Evolutionary conservation across 2,329 filamentous ascomycete species (phyloP).

Genomic region (Trichophyton mentagrophytes): DNA sequence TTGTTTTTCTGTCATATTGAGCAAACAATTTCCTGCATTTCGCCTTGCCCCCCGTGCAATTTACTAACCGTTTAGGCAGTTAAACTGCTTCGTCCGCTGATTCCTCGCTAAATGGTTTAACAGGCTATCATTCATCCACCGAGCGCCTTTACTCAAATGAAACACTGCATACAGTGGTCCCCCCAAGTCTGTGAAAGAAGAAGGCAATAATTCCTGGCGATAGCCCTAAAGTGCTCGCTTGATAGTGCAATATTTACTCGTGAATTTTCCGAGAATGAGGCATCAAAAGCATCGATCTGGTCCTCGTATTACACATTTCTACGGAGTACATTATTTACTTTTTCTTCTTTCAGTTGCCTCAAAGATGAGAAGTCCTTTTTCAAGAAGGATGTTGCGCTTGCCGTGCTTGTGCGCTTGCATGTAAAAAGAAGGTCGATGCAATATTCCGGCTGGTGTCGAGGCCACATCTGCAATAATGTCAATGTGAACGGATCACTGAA

Average conservation of each 20-base stretch:
- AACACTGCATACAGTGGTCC: not conserved
- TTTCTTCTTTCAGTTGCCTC: not conserved
- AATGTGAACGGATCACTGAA: not conserved
- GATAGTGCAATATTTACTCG: not conserved
- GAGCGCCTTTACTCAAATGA: not conserved
- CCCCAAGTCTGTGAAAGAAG: not conserved
- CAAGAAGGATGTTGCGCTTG: not conserved
- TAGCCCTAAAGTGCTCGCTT: not conserved
- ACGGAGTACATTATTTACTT: not conserved
- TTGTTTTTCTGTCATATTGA: not conserved
- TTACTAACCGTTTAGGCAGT: no score
- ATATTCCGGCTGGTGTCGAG: not conserved
- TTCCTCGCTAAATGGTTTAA: no score
- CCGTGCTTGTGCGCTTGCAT: not conserved
- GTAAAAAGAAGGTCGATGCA: not conserved
- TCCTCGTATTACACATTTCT: slow-evolving; percentile 1
- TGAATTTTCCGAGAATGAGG: not conserved
- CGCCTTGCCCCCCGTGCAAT: no score
- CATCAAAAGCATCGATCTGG: not conserved
- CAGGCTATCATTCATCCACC: not conserved
- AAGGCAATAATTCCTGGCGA: not conserved
- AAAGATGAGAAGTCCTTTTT: not conserved
- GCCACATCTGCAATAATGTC: not conserved
- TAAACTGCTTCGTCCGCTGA: no score
- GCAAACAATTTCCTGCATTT: not conserved